Base-by-base conservation (phyloP, 768 basidiomycete genomes). In the Gymnopilus junonius region DNA sequence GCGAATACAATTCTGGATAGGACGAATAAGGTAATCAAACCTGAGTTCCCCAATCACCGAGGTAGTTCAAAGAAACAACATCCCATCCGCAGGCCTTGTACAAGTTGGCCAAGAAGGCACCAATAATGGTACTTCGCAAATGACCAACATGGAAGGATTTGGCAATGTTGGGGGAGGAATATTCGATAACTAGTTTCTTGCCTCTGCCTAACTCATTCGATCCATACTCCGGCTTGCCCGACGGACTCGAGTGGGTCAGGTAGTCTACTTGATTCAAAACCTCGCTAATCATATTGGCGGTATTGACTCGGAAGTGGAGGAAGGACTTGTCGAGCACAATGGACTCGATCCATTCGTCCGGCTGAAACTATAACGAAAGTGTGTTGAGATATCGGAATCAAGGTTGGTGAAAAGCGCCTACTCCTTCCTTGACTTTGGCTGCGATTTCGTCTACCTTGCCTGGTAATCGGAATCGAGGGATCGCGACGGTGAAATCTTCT, bases 131-230 rank as follows among this genome's bases (percentile, higher is more conserved):
- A 58, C 94, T 95, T 39, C 97, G 86, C 63, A 99, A 79, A 76
- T 99, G 97, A 14, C 97, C 97, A 56, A 97, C 95, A 69, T 99
- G 97, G 87, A 99, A 99, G 4, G 91, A 91, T 74, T 99, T 99
- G 20, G 97, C 97, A 68, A 99, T 98, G 73, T 99, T 99, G 15
- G 96, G 96, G 2, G 93, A 94, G 1, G 95, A 97, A 76, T 93
- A 99, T 76, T 99, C 97, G 70, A 97, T 84, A 67, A 97, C 74
- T 64, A 92, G 78, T 54, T 87, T 93, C 79, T 97, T 95, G 11
- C 95, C 95, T 46, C 83, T 80, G 4, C 93, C 94, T 3, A 81
- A 79, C 29, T 80, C 79, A 74, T 94, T 96, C 3, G 86, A 83
- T n/a, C 97, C 97, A 70, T 95, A 99, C 40, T 89, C 86, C 7